Percentiles rank a stretch among this genome's conserved stretches.
phyloP scores from a whole-genome alignment of 2,329 filamentous ascomycete genomes.

The Phaeosphaeriaceae sp. region DNA sequence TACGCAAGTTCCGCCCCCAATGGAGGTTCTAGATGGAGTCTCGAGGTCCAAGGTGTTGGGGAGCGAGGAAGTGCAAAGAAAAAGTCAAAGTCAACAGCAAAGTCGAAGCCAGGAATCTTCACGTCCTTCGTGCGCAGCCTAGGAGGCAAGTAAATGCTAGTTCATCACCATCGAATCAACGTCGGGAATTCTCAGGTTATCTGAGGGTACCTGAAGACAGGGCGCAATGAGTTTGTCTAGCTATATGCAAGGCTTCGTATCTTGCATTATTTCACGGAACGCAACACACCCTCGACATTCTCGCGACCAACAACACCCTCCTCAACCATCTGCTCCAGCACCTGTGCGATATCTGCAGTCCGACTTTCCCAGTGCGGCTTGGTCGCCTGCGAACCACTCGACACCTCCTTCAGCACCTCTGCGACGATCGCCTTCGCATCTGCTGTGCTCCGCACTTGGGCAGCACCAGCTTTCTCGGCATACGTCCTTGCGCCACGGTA shows the following conservation, averaged over 20 bases:
- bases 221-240: too few relatives aligned
- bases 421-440: constrained; percentile 58
- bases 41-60: too few relatives aligned
- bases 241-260: not conserved
- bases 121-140: too few relatives aligned
- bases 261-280: not conserved
- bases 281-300: constrained; percentile 29
- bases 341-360: constrained; percentile 50
- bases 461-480: constrained; percentile 35
- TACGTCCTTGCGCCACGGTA: constrained; percentile 43
- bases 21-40: too few relatives aligned
- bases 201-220: too few relatives aligned
- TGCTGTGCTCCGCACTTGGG: constrained; percentile 53
- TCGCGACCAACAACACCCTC: constrained; percentile 55
- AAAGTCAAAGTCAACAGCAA: too few relatives aligned
- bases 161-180: not conserved
- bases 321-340: constrained; percentile 60
- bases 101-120: too few relatives aligned
- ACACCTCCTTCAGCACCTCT: constrained; percentile 53
- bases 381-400: constrained; percentile 42
- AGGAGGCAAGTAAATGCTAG: too few relatives aligned
- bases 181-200: too few relatives aligned
- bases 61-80: too few relatives aligned
- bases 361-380: constrained; percentile 50
- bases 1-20: too few relatives aligned